Evolutionary conservation across 257 asterid genomes (phyloP).

Genomic region (Forsythia viridissima): DNA sequence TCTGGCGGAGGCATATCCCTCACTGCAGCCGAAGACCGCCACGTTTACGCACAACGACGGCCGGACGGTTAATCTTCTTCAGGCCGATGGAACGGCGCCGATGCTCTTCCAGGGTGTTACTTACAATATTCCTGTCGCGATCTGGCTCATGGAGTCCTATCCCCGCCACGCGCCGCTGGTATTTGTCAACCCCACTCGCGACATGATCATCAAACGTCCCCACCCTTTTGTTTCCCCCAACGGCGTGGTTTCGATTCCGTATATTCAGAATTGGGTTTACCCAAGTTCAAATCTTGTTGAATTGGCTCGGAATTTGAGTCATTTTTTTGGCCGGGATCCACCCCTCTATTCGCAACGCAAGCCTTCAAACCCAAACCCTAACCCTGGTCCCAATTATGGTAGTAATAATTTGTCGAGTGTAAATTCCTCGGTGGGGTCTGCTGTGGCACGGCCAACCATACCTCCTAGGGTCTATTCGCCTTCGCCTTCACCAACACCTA

Average conservation of each 20-base stretch:
- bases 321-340: slow-evolving; percentile 77
- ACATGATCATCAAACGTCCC: slow-evolving; percentile 81
- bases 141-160: slow-evolving; percentile 90
- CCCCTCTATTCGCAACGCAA: slow-evolving; percentile 77
- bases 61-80: slow-evolving; percentile 77
- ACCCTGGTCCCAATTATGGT: slow-evolving; percentile 30
- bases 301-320: slow-evolving; percentile 61
- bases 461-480: slow-evolving; percentile 72
- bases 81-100: slow-evolving; percentile 88
- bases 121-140: slow-evolving; percentile 81
- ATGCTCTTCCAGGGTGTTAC: slow-evolving; percentile 64
- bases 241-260: slow-evolving; percentile 80
- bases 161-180: slow-evolving; percentile 88
- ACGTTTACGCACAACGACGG: slow-evolving; percentile 96
- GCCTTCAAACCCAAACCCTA: slow-evolving; percentile 42
- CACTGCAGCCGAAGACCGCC: slow-evolving; percentile 75
- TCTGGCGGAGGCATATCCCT: slow-evolving; percentile 65
- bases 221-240: slow-evolving; percentile 84
- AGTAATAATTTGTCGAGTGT: slow-evolving; percentile 22
- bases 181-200: slow-evolving; percentile 83
- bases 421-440: slow-evolving; percentile 42
- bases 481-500: slow-evolving; percentile 30
- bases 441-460: slow-evolving; percentile 52
- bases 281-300: slow-evolving; percentile 82
- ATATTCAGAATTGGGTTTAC: slow-evolving; percentile 74